Conservation (phyloP, 202 grass and related monocot genomes). For the Panicum virgatum region DNA sequence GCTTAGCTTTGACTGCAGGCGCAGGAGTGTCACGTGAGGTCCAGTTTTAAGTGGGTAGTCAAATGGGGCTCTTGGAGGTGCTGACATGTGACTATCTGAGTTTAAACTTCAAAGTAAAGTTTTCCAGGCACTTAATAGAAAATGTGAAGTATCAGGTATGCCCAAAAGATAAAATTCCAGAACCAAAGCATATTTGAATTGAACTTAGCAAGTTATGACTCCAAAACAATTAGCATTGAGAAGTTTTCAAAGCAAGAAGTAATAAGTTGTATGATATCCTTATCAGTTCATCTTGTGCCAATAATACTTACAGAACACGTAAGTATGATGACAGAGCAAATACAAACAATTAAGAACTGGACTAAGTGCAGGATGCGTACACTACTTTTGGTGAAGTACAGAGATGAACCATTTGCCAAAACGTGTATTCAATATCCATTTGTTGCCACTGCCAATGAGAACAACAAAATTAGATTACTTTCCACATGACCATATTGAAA, state of each 20-base stretch:
- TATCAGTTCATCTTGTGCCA: conserved; percentile 2
- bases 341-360: conserved; percentile 39
- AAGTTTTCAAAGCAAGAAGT: background rate
- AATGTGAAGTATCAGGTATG: background rate
- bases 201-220: conserved; percentile 3
- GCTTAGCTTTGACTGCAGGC: background rate
- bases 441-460: conserved; percentile 88
- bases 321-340: background rate
- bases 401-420: conserved; percentile 99
- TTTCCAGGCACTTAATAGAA: background rate
- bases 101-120: background rate
- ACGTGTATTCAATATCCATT: conserved; percentile 99
- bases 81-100: background rate
- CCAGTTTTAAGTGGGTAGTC: background rate
- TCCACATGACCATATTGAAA: background rate
- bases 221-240: background rate
- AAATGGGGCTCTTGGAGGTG: background rate
- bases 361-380: conserved; percentile 69
- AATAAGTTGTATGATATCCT: background rate
- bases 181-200: background rate
- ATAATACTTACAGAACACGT: background rate
- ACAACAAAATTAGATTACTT: conserved; percentile 37
- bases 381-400: conserved; percentile 99
- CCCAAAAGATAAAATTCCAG: background rate
- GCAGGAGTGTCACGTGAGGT: background rate